Evolutionary conservation across 176 grass and related monocot species (phyloP).

Genomic region (Thinopyrum elongatum): DNA sequence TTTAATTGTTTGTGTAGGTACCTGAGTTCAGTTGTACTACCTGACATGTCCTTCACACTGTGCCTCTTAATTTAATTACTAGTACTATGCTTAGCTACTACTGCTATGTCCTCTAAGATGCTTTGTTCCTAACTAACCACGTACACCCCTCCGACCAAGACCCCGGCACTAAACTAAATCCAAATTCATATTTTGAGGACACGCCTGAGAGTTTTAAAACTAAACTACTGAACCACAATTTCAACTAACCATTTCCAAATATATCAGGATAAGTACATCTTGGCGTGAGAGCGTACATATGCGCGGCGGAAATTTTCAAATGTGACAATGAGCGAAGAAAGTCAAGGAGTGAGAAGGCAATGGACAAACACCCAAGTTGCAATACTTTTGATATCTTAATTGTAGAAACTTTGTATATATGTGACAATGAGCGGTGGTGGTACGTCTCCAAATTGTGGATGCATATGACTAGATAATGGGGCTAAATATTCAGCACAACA

Average conservation of each 20-base stretch:
- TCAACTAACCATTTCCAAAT: neutral
- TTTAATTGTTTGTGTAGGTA: too few relatives aligned
- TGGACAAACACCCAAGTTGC: neutral
- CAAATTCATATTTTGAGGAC: neutral
- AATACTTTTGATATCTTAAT: neutral
- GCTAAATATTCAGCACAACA: neutral
- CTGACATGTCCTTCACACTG: too few relatives aligned
- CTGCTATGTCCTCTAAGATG: too few relatives aligned
- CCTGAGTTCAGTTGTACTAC: too few relatives aligned
- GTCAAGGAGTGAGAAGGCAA: neutral
- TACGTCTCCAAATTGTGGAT: neutral
- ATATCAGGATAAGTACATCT: neutral
- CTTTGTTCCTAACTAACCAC: too few relatives aligned
- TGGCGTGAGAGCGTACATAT: neutral
- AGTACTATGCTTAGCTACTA: too few relatives aligned
- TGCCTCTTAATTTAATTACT: too few relatives aligned
- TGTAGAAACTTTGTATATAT: neutral
- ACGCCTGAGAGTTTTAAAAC: too few relatives aligned
- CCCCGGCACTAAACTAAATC: neutral
- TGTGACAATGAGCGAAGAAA: neutral
- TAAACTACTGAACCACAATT: neutral
- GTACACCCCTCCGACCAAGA: neutral
- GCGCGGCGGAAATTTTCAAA: neutral
- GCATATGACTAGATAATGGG: neutral
- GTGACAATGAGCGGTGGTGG: neutral